Evolutionary conservation across 495 filamentous ascomycete genomes (phyloP), one percentile per base, ranked within the genome.

Genomic region (Aspergillus carlsbadensis): DNA sequence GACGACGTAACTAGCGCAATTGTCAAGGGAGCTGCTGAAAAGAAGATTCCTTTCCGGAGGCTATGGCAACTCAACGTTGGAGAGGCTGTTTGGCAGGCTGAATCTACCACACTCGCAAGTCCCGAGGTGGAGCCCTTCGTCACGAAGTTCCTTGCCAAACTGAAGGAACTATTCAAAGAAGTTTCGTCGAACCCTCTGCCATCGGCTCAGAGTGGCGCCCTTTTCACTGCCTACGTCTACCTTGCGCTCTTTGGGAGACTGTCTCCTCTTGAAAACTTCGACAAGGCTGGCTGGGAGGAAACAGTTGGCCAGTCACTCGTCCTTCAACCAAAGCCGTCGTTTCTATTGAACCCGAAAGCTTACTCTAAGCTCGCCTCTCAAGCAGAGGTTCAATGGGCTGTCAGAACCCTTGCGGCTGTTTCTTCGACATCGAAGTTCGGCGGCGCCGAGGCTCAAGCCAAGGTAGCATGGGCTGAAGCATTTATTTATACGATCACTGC

Each of bases 11-110:
- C 82, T 1, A 90, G 92, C 56, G 76, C 84, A 1, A 89, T 95
- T 52, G 73, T 81, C 13, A 96, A 96, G 68, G 94, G 94, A 0
- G 73, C 92, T 5, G 76, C 78, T 6, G 95, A 98, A 53, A 98
- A 97, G 68, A 86, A 89, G 60, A 72, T 87, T 8, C 83, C 86
- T 14, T 81, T 90, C 44, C 84, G 89, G n/a, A 87, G 86, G 50
- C 72, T 89, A 37, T 98, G 94, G 94, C 81, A 87, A 33, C 76
- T 91, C 22, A 82, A 81, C 42, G 70, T 87, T 47, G 91, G 89
- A 21, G 85, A 95, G 11, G 66, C 92, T 2, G 69, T 96, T 4
- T 89, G 88, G 81, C 65, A 81, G 34, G 73, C 79, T 15, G 68
- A 78, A 33, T 43, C 79, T 13, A 53, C 70, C 14, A 64, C 74